Evolutionary conservation across 495 filamentous ascomycete genomes (phyloP), one percentile per base, ranked within the genome.

Genomic region (Tuber melanosporum): DNA sequence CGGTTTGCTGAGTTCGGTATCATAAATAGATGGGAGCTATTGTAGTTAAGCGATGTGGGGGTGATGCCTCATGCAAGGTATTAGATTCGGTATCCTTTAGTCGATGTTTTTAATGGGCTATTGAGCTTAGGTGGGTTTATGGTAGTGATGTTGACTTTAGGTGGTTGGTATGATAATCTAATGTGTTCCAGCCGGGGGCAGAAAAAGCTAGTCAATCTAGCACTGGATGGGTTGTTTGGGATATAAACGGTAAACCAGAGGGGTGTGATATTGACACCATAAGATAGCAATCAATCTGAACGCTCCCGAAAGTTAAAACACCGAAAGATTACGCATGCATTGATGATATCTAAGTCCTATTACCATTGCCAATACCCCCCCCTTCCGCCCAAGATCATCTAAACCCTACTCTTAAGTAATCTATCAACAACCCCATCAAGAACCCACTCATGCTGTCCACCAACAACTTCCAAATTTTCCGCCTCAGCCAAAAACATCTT

Each of bases 391-490:
- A 66, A 17, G 26, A 17, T 14, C 57, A 66, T 36, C 26, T 66
- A 66, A 66, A 66, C 57, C 26, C 26, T 66, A 66, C 26, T 66
- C n/a, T 66, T 66, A 36, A 98, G 85, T 75, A 99, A 85, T 82
- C 95, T 89, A 79, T 94, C 88, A 85, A 98, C 94, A 75, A 98
- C 90, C 19, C 91, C 92, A 77, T 95, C 90, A 73, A 98, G 85
- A 66, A 97, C 92, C 81, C 92, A 97, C 81, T 93, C 91, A 83
- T 98, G 94, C 84, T 97, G 79, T 19, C 82, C 82, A 46, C 79
- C 94, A 81, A 94, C 87, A 22, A 99, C 95, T 74, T 97, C 95
- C 71, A 98, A 84, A 83, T 99, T 98, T 87, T 99, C 96, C 0
- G 91, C 94, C 85, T 98, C 95, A 74, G 85, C 92, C 83, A 89